Evolutionary conservation across 192 early-diverging fungal genomes (phyloP).

Genomic region (Coemansia brasiliensis): DNA sequence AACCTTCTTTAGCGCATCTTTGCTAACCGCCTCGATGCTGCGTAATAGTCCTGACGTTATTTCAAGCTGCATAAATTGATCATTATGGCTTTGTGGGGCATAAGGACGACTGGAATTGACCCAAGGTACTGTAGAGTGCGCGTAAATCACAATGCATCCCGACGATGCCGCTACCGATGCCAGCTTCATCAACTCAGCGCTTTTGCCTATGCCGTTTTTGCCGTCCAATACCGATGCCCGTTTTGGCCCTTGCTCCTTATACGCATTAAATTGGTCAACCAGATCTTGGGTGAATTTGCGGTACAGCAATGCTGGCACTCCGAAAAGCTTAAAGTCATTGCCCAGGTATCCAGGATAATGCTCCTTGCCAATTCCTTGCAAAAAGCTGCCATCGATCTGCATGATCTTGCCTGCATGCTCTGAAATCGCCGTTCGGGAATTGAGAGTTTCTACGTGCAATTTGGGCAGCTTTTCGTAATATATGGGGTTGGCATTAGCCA

Average conservation of each 20-base stretch:
- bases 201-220: constrained; percentile 39
- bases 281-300: constrained; percentile 33
- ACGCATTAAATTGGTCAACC: constrained; percentile 21
- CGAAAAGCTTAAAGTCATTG: constrained; percentile 46
- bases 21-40: constrained; percentile 17
- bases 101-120: constrained; percentile 53
- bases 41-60: constrained; percentile 25
- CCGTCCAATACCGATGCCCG: constrained; percentile 39
- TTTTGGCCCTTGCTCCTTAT: constrained; percentile 12
- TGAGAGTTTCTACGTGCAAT: constrained; percentile 8
- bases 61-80: constrained; percentile 39
- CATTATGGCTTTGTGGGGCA: constrained; percentile 17
- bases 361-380: constrained; percentile 30
- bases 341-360: constrained; percentile 32
- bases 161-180: constrained; percentile 32
- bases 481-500: constrained; percentile 28
- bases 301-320: constrained; percentile 42
- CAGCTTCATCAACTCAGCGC: constrained; percentile 48
- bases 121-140: constrained; percentile 27
- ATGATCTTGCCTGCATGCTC: constrained; percentile 25
- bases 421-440: constrained; percentile 19
- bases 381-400: constrained; percentile 19
- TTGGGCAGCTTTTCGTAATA: constrained; percentile 27
- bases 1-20: constrained; percentile 27
- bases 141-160: constrained; percentile 41